Evolutionary conservation across 2,329 filamentous ascomycete genomes (phyloP), one percentile per base, ranked within the genome.

Genomic region (Cladosporium oxysporum): DNA sequence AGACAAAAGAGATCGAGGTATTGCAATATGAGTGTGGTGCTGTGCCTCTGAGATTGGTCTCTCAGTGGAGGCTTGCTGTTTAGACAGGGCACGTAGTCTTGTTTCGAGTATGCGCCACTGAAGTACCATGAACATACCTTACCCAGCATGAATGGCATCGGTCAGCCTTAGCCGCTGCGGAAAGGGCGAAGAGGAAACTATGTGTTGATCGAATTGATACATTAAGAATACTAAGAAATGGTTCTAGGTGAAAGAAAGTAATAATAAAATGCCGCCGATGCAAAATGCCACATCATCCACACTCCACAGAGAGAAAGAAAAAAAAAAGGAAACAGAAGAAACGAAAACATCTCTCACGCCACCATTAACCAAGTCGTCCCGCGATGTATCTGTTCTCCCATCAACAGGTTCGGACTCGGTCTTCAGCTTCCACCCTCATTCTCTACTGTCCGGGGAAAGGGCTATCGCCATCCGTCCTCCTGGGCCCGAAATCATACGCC

Each of bases 401-500:
- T 55, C 52, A 33, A 0, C 31, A 29, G 37, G 18, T 7, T 18
- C 6, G 52, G 28, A 3, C 28, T 55, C 26, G 10, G 26, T 21
- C 23, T 6, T 44, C 41, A 44, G 49, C 14, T n/a, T 52, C 44
- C 26, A 26, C 21, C 18, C 31, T 16, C 1, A 5, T 1, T 26
- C 7, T 7, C 31, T 18, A 37, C 29, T 62, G n/a, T 12, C 61
- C 50, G 26, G 61, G 50, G 26, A 52, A 63, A 1, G 61, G 61
- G 11, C 50, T 57, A n/a, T 76, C 74, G 44, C 70, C 69, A 33
- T 60, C 37, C 16, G 70, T 68, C n/a, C 66, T 64, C 49, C 74
- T 70, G 21, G 73, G 70, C 7, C 74, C 76, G 41, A 73, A 75
- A 59, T 76, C 75, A 44, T 72, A 72, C 16, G 73, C 71, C n/a